Evolutionary conservation across 192 early-diverging fungal species (phyloP), one percentile per base, ranked within the genome.

Genomic region (Chytriomyces hyalinus): DNA sequence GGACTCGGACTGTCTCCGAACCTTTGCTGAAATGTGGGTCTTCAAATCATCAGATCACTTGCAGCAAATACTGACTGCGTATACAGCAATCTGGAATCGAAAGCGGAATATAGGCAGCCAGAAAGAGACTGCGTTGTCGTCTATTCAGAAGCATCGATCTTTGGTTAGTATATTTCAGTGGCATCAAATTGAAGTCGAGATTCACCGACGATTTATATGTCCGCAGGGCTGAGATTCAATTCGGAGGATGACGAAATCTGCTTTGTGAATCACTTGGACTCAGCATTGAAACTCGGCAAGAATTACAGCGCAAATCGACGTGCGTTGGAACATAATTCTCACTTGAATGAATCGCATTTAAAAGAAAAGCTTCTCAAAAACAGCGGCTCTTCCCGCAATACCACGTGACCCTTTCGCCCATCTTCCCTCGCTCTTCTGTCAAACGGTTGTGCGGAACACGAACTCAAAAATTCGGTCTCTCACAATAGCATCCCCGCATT

Each of bases 71-170:
- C 20, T 44, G 36, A 51, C 13, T n/a, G 22, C 20, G 17, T 6
- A 0, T 2, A 11, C n/a, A 20, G 51, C 9, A 20, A 22, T 15
- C 13, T 49, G 50, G 17, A 15, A 49, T 8, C 69, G n/a, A 59
- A 20, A 57, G 15, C 44, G 13, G 69, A 60, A 57, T 71, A 71
- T 26, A 26, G 49, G 45, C 69, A 71, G 48, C 69, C 69, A 24
- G 69, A 71, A 59, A 71, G 57, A 44, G 36, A 26, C 69, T 71
- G 69, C 45, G 69, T 71, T 49, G 50, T 71, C 22, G 17, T 71
- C 15, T 71, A 28, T 71, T 24, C 36, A 4, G 69, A 71, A 36
- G 49, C 20, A 28, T 8, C n/a, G 48, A 43, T 71, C 26, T 6
- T 71, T 57, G 69, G 69, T 71, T 20, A 3, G 69, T 43, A 26